Evolutionary conservation across 2,329 filamentous ascomycete species (phyloP).

Genomic region (Cladosporium halotolerans): DNA sequence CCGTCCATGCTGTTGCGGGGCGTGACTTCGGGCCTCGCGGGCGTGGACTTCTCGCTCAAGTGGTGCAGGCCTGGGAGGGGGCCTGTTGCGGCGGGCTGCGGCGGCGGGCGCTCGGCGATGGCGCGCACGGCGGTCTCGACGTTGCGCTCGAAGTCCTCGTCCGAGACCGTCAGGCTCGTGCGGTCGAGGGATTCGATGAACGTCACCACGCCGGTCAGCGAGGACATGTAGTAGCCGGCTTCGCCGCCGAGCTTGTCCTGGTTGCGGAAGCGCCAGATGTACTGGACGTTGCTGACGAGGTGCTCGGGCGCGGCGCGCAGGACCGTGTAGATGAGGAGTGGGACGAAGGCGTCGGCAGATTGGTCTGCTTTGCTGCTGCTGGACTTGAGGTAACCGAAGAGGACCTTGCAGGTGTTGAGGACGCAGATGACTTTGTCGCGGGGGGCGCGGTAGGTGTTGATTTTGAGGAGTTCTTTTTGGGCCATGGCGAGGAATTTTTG

Average conservation of each 20-base stretch:
- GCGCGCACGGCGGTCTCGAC: slow-evolving; percentile 95
- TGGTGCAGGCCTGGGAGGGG: slow-evolving; percentile 33
- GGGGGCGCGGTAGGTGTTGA: slow-evolving; percentile 93
- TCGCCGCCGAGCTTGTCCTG: slow-evolving; percentile 97
- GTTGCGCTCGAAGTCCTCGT: slow-evolving; percentile 91
- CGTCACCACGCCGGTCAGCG: slow-evolving; percentile 87
- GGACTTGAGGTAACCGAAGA: slow-evolving; percentile 90
- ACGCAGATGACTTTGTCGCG: slow-evolving; percentile 98
- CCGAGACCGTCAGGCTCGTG: slow-evolving; percentile 84
- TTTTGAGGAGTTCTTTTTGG: slow-evolving; percentile 91
- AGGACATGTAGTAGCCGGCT: slow-evolving; percentile 95
- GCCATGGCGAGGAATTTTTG: slow-evolving; percentile 81
- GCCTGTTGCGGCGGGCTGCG: slow-evolving; percentile 21
- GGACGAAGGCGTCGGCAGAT: slow-evolving; percentile 93
- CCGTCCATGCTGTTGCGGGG: slow-evolving; percentile 55
- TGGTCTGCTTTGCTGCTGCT: slow-evolving; percentile 88
- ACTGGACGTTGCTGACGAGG: slow-evolving; percentile 94
- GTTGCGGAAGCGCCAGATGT: slow-evolving; percentile 92
- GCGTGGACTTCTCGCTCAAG: slow-evolving; percentile 43
- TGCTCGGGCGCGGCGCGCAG: slow-evolving; percentile 92
- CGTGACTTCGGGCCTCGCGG: slow-evolving; percentile 52
- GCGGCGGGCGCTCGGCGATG: slow-evolving; percentile 63
- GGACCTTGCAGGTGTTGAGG: slow-evolving; percentile 97
- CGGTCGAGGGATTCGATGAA: slow-evolving; percentile 96
- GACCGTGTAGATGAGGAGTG: slow-evolving; percentile 90